Base-by-base conservation (phyloP, 1,284 basidiomycete species). In the Tremellales sp. region DNA sequence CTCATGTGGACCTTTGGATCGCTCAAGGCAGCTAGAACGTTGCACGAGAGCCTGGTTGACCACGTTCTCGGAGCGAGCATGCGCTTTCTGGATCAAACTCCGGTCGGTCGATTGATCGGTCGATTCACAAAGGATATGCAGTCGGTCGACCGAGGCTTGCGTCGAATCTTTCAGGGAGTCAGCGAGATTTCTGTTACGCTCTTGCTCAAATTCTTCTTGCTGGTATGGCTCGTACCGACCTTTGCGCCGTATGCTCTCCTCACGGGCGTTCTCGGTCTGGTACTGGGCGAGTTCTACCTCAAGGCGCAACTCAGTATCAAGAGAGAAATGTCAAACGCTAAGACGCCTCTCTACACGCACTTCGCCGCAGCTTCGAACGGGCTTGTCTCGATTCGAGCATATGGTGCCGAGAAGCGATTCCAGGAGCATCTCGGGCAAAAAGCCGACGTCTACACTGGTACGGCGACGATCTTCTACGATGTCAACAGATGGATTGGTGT, bases 321-420 rank as follows among this genome's bases (percentile, higher is more conserved):
- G 63, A 59, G 69, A 41, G 81, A 85, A 61, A 82, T 82, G 81
- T 81, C 78, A 32, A 85, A 84, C 65, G 79, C 81, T 7, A 72
- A 72, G 56, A 78, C 77, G 51, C 84, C 84, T 0, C 78, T 87
- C 5, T 75, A 85, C 48, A 81, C 80, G 36, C 82, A 84, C 59
- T 84, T 88, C 57, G 81, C 82, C 14, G 79, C 83, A 21, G 79
- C 83, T 0, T 77, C 86, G 31, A 68, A 77, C 13, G 86, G 86
- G 24, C 73, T 88, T 35, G 68, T 74, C 13, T 74, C 74, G n/a
- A 75, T 76, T 46, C 57, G 72, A 24, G 71, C 72, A 0, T 74
- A 67, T 43, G 71, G 68, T 2, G 70, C 68, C 3, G 65, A 73
- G 48, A 61, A 67, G 41, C 54, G 39, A 13, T 10, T 22, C 26